These are phyloP conservation scores for Stemphylium beticola DNA, from an alignment of 2,329 filamentous ascomycete species.

Conservation along the genomic window DNA sequence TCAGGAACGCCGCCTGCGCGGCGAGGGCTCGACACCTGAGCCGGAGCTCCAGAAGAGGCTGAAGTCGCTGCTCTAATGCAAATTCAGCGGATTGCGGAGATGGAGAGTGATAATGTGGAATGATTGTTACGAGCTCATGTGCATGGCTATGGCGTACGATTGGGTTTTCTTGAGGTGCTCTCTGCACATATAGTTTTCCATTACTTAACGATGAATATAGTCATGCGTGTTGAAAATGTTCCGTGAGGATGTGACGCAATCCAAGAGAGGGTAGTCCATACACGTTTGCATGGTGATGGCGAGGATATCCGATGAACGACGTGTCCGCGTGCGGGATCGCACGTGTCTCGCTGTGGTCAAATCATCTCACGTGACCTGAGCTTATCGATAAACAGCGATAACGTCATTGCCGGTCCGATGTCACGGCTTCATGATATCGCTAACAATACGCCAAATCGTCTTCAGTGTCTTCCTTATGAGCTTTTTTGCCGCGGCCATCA, in stretches of 20 bases:
- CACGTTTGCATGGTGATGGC: neutral
- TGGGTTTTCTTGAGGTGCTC: neutral
- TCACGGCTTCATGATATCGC: constrained; percentile 58
- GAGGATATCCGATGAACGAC: neutral
- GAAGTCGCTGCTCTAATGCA: constrained; percentile 28
- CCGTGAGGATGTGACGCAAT: neutral
- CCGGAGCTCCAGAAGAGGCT: constrained; percentile 30
- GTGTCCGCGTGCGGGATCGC: neutral
- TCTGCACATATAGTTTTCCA: neutral
- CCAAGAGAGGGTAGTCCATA: neutral
- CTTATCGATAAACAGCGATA: constrained; percentile 7
- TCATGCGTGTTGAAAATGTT: neutral
- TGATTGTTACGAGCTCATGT: constrained; percentile 18
- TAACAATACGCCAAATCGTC: constrained; percentile 51
- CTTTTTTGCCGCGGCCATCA: constrained; percentile 36
- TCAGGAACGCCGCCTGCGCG: constrained; percentile 46
- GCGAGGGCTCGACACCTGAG: constrained; percentile 24
- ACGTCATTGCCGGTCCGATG: constrained; percentile 33
- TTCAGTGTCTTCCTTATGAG: constrained; percentile 42
- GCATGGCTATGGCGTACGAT: constrained; percentile 11
- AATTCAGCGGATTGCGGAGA: constrained; percentile 28
- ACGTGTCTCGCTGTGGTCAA: no score
- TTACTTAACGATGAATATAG: neutral
- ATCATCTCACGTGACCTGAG: neutral
- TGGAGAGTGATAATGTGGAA: constrained; percentile 11